These are phyloP conservation scores for Clavariopsis aquatica DNA, from an alignment of 495 filamentous ascomycete species.

Conservation along the genomic window DNA sequence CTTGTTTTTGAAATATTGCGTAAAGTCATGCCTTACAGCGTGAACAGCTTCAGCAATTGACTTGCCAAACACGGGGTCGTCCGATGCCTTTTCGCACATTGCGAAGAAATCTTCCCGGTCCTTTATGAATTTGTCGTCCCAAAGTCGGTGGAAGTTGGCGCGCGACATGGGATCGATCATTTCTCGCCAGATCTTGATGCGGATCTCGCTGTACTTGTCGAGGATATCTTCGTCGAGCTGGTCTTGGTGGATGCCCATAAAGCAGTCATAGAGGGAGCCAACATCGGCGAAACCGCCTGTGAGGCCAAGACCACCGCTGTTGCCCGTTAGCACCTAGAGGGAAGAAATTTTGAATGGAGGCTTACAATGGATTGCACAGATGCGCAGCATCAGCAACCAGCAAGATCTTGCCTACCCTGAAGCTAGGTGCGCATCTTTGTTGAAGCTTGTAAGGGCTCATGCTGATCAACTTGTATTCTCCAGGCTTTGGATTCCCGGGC, in stretches of 20 bases:
- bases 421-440: constrained; percentile 58
- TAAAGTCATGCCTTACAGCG: constrained; percentile 33
- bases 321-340: constrained; percentile 1
- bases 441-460: constrained; percentile 63
- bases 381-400: constrained; percentile 64
- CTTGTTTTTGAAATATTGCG: constrained; percentile 34
- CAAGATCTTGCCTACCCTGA: constrained; percentile 58
- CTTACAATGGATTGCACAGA: constrained; percentile 56
- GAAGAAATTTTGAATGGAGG: background rate
- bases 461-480: constrained; percentile 56
- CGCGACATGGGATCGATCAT: constrained; percentile 60
- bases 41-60: constrained; percentile 19
- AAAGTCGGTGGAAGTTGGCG: constrained; percentile 48
- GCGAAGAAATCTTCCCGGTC: constrained; percentile 32
- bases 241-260: constrained; percentile 58
- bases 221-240: constrained; percentile 59
- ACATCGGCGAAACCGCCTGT: constrained; percentile 64
- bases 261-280: constrained; percentile 59
- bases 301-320: constrained; percentile 58
- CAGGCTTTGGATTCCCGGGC: constrained; percentile 60
- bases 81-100: constrained; percentile 30
- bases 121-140: constrained; percentile 16
- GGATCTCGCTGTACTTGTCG: constrained; percentile 58
- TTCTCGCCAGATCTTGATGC: constrained; percentile 57
- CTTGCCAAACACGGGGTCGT: constrained; percentile 31